Conservation (phyloP, 1,139 yeast species). For the Candida tetrigidarum region DNA sequence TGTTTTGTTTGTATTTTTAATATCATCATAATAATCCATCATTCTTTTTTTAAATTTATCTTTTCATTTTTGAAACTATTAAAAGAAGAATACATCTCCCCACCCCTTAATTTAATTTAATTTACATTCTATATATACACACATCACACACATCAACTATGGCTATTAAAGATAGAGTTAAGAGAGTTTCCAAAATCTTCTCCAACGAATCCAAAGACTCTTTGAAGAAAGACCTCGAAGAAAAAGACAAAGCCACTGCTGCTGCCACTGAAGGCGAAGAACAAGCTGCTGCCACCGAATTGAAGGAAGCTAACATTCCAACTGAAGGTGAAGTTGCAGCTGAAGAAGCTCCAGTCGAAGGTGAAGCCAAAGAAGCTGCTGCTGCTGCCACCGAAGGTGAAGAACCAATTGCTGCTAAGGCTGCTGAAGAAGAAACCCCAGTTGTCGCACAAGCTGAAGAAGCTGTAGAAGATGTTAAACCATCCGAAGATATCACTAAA, state of each 20-base stretch:
- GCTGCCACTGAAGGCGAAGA: slow-evolving; percentile 13
- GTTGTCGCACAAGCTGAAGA: slow-evolving; percentile 15
- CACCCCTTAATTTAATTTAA: no score
- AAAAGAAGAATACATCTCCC: no score
- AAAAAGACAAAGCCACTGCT: slow-evolving; percentile 17
- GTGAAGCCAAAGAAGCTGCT: slow-evolving; percentile 15
- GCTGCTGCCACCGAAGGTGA: slow-evolving; percentile 15
- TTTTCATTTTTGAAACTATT: no score
- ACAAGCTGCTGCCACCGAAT: slow-evolving; percentile 17
- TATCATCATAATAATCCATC: no score
- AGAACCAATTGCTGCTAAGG: slow-evolving; percentile 18
- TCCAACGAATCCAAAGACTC: slow-evolving; percentile 24
- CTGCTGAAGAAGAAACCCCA: slow-evolving; percentile 13
- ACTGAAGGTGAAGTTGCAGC: slow-evolving; percentile 16
- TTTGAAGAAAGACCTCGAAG: slow-evolving; percentile 14
- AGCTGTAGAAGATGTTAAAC: slow-evolving; percentile 16
- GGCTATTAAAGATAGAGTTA: slow-evolving; percentile 51
- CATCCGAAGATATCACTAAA: not conserved
- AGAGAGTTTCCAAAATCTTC: slow-evolving; percentile 50
- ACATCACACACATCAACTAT: slow-evolving; percentile 25
- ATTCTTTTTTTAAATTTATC: no score
- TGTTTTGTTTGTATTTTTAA: no score
- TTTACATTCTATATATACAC: no score
- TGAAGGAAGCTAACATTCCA: slow-evolving; percentile 11
- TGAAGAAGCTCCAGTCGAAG: slow-evolving; percentile 12